phyloP scores from a whole-genome alignment of 495 filamentous ascomycete genomes.

The Thozetella sp. region DNA sequence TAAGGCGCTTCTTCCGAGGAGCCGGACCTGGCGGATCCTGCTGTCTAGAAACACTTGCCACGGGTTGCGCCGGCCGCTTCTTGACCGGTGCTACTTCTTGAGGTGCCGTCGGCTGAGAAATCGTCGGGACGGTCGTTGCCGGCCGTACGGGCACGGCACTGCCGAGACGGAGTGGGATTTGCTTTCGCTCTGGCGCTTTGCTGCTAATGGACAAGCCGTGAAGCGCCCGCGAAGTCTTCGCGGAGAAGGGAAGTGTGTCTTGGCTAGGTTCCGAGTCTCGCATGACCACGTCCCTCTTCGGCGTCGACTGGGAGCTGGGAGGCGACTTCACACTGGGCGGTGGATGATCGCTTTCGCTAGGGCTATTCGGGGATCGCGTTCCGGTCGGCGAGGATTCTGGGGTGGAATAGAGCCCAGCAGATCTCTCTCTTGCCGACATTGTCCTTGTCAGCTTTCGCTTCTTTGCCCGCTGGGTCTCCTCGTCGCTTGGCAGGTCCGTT shows the following conservation, averaged over 20 bases:
- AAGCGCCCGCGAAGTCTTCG: conserved; percentile 22
- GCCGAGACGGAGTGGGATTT: conserved; percentile 40
- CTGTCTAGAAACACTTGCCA: neutral
- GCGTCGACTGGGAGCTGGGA: conserved; percentile 13
- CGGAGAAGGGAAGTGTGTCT: conserved; percentile 22
- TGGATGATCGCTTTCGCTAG: conserved; percentile 8
- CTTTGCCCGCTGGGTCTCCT: conserved; percentile 16
- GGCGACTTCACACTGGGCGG: conserved; percentile 9
- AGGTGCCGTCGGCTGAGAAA: neutral
- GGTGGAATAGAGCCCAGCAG: conserved; percentile 21
- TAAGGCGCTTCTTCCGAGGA: conserved; percentile 1
- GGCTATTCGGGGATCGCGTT: conserved; percentile 8
- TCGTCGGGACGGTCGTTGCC: neutral
- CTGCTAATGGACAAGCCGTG: conserved; percentile 21
- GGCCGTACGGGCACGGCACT: conserved; percentile 9
- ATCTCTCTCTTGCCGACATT: conserved; percentile 19
- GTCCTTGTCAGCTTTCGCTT: conserved; percentile 24
- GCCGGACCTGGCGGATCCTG: neutral
- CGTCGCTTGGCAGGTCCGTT: conserved; percentile 8
- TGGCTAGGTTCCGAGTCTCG: conserved; percentile 10
- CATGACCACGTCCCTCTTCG: conserved; percentile 22
- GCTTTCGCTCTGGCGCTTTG: conserved; percentile 12
- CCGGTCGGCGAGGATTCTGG: conserved; percentile 24
- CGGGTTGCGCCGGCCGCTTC: conserved; percentile 5
- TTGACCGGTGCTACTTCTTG: neutral